These are phyloP conservation scores for Zymoseptoria tritici DNA, from an alignment of 2,329 filamentous ascomycete genomes.

Conservation along the genomic window DNA sequence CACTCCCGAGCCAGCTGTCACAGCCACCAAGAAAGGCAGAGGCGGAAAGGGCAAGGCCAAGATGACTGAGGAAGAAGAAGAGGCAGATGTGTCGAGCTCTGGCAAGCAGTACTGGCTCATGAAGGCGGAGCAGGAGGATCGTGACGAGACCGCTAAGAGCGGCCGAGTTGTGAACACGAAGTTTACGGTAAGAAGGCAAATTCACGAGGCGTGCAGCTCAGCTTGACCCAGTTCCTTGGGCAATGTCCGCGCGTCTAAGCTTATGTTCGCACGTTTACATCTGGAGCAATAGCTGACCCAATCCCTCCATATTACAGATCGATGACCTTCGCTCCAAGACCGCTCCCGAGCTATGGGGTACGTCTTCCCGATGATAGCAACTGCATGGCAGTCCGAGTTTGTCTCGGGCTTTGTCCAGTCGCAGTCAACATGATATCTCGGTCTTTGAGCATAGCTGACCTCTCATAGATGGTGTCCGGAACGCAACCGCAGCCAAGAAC, in stretches of 20 bases:
- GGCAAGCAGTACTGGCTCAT: slow-evolving; percentile 40
- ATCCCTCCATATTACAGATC: slow-evolving; percentile 41
- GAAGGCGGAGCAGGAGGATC: slow-evolving; percentile 67
- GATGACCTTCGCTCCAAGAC: slow-evolving; percentile 70
- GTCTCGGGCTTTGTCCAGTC: background rate
- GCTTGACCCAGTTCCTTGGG: no score
- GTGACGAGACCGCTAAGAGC: slow-evolving; percentile 57
- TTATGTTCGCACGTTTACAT: no score
- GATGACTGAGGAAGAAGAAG: slow-evolving; percentile 5
- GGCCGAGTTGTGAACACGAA: slow-evolving; percentile 81
- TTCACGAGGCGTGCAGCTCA: no score
- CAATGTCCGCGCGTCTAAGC: no score
- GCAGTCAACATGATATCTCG: background rate
- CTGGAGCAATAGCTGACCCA: no score
- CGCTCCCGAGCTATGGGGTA: slow-evolving; percentile 85
- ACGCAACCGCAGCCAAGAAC: slow-evolving; percentile 67
- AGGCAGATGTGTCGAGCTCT: slow-evolving; percentile 1
- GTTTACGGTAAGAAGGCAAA: slow-evolving; percentile 52
- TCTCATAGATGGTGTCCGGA: slow-evolving; percentile 31
- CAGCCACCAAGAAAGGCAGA: slow-evolving; percentile 9
- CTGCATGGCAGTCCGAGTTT: background rate
- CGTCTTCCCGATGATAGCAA: slow-evolving; percentile 39
- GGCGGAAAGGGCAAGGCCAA: slow-evolving; percentile 15
- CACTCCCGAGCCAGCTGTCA: slow-evolving; percentile 9
- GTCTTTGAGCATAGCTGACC: background rate